These are phyloP conservation scores for Casuarina glauca DNA, from an alignment of 306 rosid genomes.

Conservation along the genomic window DNA sequence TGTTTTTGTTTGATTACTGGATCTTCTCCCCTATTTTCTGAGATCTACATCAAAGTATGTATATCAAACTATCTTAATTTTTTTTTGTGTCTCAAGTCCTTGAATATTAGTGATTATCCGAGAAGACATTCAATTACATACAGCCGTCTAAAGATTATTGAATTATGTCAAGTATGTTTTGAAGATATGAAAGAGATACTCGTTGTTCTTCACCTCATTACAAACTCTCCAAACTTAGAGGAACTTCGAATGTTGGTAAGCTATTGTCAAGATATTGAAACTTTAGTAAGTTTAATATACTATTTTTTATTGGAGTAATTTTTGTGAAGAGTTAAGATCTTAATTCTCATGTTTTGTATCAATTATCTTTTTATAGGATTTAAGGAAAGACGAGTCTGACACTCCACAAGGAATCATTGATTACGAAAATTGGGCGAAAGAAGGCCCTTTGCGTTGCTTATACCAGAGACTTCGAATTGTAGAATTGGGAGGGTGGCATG, in stretches of 20 bases:
- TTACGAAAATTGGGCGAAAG: slow-evolving; percentile 70
- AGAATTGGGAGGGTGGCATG: slow-evolving; percentile 68
- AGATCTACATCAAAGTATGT: slow-evolving; percentile 10
- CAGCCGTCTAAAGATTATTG: slow-evolving; percentile 58
- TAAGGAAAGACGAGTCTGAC: slow-evolving; percentile 52
- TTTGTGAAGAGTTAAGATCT: slow-evolving; percentile 13
- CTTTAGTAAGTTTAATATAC: background rate
- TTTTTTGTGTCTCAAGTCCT: slow-evolving; percentile 50
- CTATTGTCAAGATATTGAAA: slow-evolving; percentile 11
- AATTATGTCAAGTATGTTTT: slow-evolving; percentile 83
- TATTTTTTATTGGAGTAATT: slow-evolving; percentile 4
- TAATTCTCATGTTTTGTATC: slow-evolving; percentile 13
- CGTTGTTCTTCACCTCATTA: slow-evolving; percentile 79
- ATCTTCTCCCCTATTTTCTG: slow-evolving; percentile 15
- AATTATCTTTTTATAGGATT: slow-evolving; percentile 48
- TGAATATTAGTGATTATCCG: slow-evolving; percentile 72
- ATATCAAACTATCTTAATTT: slow-evolving; percentile 5
- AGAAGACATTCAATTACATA: slow-evolving; percentile 48
- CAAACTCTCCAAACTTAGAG: slow-evolving; percentile 73
- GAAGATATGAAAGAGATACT: slow-evolving; percentile 89
- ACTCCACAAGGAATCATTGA: slow-evolving; percentile 50
- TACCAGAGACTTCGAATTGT: slow-evolving; percentile 59
- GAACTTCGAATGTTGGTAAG: slow-evolving; percentile 88
- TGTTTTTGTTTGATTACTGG: slow-evolving; percentile 20
- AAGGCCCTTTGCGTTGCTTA: slow-evolving; percentile 42